Conservation (phyloP, 2,329 filamentous ascomycete genomes). For the Trichoderma sp. region DNA sequence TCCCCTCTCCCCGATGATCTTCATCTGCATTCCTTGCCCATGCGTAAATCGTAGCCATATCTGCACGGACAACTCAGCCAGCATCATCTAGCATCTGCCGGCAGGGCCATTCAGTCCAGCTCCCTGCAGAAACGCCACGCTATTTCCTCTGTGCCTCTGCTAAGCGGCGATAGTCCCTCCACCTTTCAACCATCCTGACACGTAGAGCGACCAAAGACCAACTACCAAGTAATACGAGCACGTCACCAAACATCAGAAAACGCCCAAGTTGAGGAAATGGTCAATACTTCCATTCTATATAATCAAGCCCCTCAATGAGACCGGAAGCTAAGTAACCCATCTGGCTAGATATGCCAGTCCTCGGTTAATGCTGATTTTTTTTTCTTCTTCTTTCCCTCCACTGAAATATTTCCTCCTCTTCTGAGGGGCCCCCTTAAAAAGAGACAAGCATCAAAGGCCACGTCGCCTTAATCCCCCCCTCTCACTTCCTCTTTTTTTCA, state of each 20-base stretch:
- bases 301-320: neutral
- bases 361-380: neutral
- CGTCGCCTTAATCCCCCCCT: neutral
- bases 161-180: neutral
- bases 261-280: neutral
- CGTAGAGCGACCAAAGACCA: neutral
- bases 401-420: neutral
- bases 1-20: neutral
- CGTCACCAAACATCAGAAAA: neutral
- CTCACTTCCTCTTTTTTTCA: neutral
- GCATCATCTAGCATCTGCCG: neutral
- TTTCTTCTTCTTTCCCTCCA: neutral
- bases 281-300: conserved; percentile 10
- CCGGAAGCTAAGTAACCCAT: conserved; percentile 13
- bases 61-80: conserved; percentile 6
- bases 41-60: neutral
- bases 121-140: neutral
- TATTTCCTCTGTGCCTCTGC: neutral
- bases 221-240: neutral
- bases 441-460: neutral
- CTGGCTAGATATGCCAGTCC: neutral
- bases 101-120: neutral
- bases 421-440: neutral
- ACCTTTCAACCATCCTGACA: neutral
- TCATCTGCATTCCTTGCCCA: neutral